Base-by-base conservation (phyloP, 2,329 filamentous ascomycete species). In the Colletotrichum musae region DNA sequence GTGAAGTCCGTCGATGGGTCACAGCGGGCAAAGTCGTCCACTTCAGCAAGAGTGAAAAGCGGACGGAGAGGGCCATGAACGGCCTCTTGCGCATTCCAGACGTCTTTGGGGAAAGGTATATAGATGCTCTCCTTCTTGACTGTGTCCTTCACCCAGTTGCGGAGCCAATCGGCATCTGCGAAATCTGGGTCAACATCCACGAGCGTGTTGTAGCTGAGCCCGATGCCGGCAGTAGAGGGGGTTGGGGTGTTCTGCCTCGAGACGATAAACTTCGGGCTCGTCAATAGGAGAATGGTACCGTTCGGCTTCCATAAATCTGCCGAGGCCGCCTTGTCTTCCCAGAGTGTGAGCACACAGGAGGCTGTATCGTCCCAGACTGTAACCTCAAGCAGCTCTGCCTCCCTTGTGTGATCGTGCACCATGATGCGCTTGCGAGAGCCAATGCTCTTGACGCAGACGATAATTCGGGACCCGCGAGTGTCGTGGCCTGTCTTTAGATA, bases 371-470 rank as follows among this genome's bases (percentile, higher is more conserved):
- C 89, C 72, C 89, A 88, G 10, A 91, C 77, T 5, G 80, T 78
- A 4, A 91, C 76, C 53, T 86, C 86, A 28, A 86, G 74, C 13
- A 87, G 79, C 36, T 86, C 81, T 4, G 39, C 24, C 26, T 62
- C 58, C 26, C 50, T 64, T 12, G 28, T 21, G 16, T 45, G 21
- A 21, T 47, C 36, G 6, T 53, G 28, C 6, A 41, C 41, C 1
- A 81, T 78, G 36, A 89, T 81, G 78, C 73, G 84, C 76, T 86
- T 88, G 58, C 81, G 83, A 6, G 82, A 81, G 0, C 88, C 87
- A 61, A 91, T 81, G 64, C 85, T 88, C 75, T 87, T 88, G 4
- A 91, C 86, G 58, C 88, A 87, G 0, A 90, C 85, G 3, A 91
- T 79, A 2, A 91, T 78, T 58, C 84, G 88, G 0, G 80, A 83